phyloP scores from a whole-genome alignment of 1,284 basidiomycete species.

The Pseudozyma thailandica region DNA sequence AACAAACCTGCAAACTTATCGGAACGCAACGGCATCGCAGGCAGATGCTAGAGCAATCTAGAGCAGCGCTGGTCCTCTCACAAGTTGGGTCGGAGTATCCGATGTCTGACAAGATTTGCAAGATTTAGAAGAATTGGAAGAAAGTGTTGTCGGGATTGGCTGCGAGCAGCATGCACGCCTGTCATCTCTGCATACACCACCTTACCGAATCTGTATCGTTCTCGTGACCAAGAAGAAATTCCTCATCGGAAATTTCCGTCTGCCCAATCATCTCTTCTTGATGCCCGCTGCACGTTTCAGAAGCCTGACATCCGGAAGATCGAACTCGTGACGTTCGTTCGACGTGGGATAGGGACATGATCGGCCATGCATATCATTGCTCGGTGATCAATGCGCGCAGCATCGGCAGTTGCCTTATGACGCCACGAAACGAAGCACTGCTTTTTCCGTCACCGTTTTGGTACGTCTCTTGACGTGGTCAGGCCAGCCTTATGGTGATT shows the following conservation, averaged over 20 bases:
- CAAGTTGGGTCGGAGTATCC: conserved; percentile 4
- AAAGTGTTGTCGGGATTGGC: background rate
- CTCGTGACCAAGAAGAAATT: conserved; percentile 10
- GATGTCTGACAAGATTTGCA: background rate
- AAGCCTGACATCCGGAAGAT: conserved; percentile 10
- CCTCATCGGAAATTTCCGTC: conserved; percentile 29
- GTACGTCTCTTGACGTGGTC: no score
- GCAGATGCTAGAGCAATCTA: conserved; percentile 9
- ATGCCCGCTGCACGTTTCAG: conserved; percentile 17
- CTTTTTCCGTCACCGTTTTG: no score
- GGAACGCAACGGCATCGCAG: background rate
- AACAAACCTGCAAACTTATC: background rate
- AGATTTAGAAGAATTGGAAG: background rate
- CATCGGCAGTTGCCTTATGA: no score
- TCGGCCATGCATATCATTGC: conserved; percentile 1
- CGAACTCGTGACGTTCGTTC: no score
- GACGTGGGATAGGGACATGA: no score
- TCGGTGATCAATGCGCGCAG: no score
- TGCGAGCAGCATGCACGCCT: background rate
- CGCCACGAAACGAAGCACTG: background rate
- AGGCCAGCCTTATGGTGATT: no score
- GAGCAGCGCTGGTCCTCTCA: conserved; percentile 1
- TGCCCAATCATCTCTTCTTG: conserved; percentile 11
- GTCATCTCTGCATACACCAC: background rate
- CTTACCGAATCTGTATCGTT: background rate